Evolutionary conservation across 192 early-diverging fungal species (phyloP).

Genomic region (Coemansia sp.): DNA sequence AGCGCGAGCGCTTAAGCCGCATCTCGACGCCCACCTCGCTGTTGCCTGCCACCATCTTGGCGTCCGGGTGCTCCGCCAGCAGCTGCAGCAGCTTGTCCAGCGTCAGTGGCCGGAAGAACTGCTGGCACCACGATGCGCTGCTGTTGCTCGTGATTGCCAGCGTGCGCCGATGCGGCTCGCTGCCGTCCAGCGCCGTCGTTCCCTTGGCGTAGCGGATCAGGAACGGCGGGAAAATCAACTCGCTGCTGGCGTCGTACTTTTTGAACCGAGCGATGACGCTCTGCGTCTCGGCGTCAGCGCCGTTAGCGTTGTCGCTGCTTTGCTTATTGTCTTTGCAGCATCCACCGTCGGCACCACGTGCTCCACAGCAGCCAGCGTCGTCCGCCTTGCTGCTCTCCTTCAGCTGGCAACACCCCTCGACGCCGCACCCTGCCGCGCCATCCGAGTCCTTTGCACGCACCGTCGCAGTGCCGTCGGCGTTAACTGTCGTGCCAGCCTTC

Average conservation of each 20-base stretch:
- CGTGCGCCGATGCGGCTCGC: conserved; percentile 16
- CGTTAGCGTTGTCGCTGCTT: conserved; percentile 1
- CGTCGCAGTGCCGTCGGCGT: conserved; percentile 14
- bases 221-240: conserved; percentile 66
- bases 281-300: conserved; percentile 29
- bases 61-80: conserved; percentile 57
- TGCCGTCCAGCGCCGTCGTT: conserved; percentile 2
- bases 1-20: conserved; percentile 68
- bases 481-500: conserved; percentile 26
- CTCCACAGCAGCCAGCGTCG: conserved; percentile 6
- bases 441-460: conserved; percentile 7
- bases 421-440: conserved; percentile 35
- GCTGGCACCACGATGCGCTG: conserved; percentile 25
- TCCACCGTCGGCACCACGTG: neutral
- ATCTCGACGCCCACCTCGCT: conserved; percentile 80
- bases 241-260: conserved; percentile 60
- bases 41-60: conserved; percentile 82
- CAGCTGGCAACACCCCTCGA: conserved; percentile 54
- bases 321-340: conserved; percentile 9
- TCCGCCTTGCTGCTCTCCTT: conserved; percentile 9
- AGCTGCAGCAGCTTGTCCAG: conserved; percentile 54
- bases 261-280: conserved; percentile 52
- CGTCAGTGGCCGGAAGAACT: conserved; percentile 54
- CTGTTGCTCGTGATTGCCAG: conserved; percentile 22
- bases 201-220: conserved; percentile 57